These are phyloP conservation scores for Nakaseomyces glabratus DNA, from an alignment of 1,139 yeast species.

Conservation along the genomic window DNA sequence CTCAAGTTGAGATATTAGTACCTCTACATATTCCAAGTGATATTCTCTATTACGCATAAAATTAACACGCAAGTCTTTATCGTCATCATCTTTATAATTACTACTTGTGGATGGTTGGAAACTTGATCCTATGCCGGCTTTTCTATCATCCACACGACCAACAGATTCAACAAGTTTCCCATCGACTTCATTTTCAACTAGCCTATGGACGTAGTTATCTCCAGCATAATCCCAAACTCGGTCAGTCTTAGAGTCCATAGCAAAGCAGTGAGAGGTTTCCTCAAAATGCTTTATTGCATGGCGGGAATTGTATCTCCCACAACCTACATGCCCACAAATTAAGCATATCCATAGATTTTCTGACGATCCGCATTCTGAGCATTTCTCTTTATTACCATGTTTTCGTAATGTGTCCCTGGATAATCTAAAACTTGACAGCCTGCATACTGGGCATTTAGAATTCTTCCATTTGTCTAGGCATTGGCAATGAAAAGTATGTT, in stretches of 20 bases:
- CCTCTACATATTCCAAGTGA: constrained; percentile 71
- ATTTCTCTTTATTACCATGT: constrained; percentile 32
- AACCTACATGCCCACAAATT: constrained; percentile 82
- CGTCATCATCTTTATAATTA: constrained; percentile 14
- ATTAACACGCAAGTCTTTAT: constrained; percentile 19
- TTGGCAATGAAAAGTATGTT: constrained; percentile 87
- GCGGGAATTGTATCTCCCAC: constrained; percentile 81
- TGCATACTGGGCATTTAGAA: constrained; percentile 85
- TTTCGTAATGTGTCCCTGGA: constrained; percentile 25
- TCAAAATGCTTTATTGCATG: constrained; percentile 82
- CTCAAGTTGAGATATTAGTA: constrained; percentile 71
- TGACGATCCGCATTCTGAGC: constrained; percentile 43
- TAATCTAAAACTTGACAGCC: constrained; percentile 49
- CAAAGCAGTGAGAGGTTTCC: constrained; percentile 75
- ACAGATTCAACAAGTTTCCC: constrained; percentile 70
- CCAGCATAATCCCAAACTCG: constrained; percentile 96
- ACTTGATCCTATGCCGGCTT: background rate
- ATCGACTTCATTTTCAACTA: constrained; percentile 75
- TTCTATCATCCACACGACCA: constrained; percentile 11
- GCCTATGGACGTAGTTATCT: constrained; percentile 81
- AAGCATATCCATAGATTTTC: constrained; percentile 85
- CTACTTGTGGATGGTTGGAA: background rate
- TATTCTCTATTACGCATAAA: constrained; percentile 43
- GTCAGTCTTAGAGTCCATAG: constrained; percentile 79
- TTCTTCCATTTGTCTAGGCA: constrained; percentile 87